Conservation (phyloP, 2,329 filamentous ascomycete genomes). For the Fusarium torreyae region DNA sequence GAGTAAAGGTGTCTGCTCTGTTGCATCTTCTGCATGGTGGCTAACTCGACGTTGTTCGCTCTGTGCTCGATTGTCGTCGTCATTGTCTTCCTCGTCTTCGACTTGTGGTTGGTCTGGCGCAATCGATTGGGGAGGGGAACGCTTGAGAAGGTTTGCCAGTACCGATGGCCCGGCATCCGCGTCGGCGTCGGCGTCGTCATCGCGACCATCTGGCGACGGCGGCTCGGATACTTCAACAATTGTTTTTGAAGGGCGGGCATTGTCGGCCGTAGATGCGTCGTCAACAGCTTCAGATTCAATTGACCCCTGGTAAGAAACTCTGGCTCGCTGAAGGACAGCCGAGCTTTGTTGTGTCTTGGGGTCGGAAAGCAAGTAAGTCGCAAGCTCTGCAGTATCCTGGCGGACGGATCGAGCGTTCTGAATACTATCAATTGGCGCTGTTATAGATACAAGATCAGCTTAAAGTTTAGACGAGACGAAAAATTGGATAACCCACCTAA, state of each 20-base stretch:
- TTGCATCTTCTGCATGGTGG: constrained; percentile 40
- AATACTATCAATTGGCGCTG: constrained; percentile 74
- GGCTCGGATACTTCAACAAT: constrained; percentile 75
- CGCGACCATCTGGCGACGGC: constrained; percentile 47
- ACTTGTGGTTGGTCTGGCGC: constrained; percentile 36
- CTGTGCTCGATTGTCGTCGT: constrained; percentile 27
- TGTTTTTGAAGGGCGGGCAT: constrained; percentile 59
- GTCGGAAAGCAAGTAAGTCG: constrained; percentile 83
- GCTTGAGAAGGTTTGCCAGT: constrained; percentile 65
- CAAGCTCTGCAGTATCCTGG: constrained; percentile 89
- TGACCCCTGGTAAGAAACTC: constrained; percentile 51
- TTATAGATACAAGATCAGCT: constrained; percentile 4
- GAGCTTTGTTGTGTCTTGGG: constrained; percentile 62
- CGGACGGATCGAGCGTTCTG: constrained; percentile 85
- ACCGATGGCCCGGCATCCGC: constrained; percentile 57
- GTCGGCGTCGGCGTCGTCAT: constrained; percentile 29
- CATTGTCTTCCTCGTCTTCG: constrained; percentile 21
- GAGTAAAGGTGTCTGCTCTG: constrained; percentile 67
- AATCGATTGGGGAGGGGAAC: constrained; percentile 62
- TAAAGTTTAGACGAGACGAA: not conserved
- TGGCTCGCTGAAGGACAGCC: constrained; percentile 61
- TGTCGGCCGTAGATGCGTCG: constrained; percentile 43
- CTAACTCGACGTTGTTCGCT: constrained; percentile 25
- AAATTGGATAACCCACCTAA: constrained; percentile 62
- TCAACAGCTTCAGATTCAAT: constrained; percentile 45